A percentile compares a stretch with the other conserved stretches of the same genome.
Evolutionary conservation across 495 filamentous ascomycete species (phyloP).

Genomic region (Lichenothelia convexa): DNA sequence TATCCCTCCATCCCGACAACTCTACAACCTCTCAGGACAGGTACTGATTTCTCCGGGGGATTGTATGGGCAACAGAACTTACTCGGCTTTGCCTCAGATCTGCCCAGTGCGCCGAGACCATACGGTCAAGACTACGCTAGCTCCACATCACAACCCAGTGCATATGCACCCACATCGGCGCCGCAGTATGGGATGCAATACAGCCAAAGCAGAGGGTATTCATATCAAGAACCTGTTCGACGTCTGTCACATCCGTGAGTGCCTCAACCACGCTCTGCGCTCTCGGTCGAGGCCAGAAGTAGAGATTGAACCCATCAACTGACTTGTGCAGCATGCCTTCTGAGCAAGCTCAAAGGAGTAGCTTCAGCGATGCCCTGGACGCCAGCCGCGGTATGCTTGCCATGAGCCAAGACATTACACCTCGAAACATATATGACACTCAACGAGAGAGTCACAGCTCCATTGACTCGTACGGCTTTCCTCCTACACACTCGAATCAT

Average conservation of each 20-base stretch:
- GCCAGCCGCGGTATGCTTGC: slow-evolving; percentile 82
- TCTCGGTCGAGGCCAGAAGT: slow-evolving; percentile 25
- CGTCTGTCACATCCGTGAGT: slow-evolving; percentile 86
- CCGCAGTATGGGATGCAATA: slow-evolving; percentile 46
- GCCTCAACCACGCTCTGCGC: slow-evolving; percentile 27
- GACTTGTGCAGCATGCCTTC: slow-evolving; percentile 34
- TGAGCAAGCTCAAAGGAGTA: slow-evolving; percentile 41
- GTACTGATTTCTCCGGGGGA: slow-evolving; percentile 48
- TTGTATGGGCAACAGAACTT: slow-evolving; percentile 48
- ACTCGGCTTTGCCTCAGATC: slow-evolving; percentile 58
- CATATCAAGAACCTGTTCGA: slow-evolving; percentile 43
- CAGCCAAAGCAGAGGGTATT: slow-evolving; percentile 40
- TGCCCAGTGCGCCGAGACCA: slow-evolving; percentile 31
- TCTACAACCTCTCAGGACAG: slow-evolving; percentile 48
- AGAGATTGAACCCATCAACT: slow-evolving; percentile 39
- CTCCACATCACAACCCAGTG: slow-evolving; percentile 37
- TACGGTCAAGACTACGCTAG: slow-evolving; percentile 16
- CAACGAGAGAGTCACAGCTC: slow-evolving; percentile 48
- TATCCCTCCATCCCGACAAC: slow-evolving; percentile 55
- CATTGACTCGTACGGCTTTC: slow-evolving; percentile 86
- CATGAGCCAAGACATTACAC: slow-evolving; percentile 79
- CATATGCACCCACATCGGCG: slow-evolving; percentile 48
- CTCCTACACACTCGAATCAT: slow-evolving; percentile 72
- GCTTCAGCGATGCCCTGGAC: slow-evolving; percentile 69
- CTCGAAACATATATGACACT: slow-evolving; percentile 65